phyloP scores from a whole-genome alignment of 2,329 filamentous ascomycete genomes.

The Colletotrichum lupini region DNA sequence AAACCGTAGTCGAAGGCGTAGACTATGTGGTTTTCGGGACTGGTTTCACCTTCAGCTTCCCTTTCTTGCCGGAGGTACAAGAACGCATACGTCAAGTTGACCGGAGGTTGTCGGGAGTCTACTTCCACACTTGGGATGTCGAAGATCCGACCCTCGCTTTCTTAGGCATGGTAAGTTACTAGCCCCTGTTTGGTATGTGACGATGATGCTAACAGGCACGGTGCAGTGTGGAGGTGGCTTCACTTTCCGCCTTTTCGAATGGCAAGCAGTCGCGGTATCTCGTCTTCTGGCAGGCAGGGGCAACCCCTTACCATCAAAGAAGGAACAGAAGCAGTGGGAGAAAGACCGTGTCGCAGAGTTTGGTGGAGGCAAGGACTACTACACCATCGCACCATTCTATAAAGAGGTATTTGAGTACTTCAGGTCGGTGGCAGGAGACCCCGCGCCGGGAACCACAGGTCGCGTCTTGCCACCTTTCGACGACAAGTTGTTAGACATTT shows the following conservation, averaged over 20 bases:
- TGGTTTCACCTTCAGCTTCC: slow-evolving; percentile 68
- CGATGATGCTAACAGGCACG: background rate
- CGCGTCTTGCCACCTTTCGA: slow-evolving; percentile 55
- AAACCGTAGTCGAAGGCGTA: slow-evolving; percentile 57
- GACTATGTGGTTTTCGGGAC: slow-evolving; percentile 70
- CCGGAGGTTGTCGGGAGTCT: slow-evolving; percentile 47
- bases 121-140: slow-evolving; percentile 49
- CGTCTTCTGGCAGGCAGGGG: slow-evolving; percentile 47
- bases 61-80: slow-evolving; percentile 61
- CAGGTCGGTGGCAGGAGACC: slow-evolving; percentile 53
- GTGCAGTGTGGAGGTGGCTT: slow-evolving; percentile 47
- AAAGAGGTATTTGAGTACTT: slow-evolving; percentile 52
- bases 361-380: slow-evolving; percentile 47
- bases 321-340: slow-evolving; percentile 48
- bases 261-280: slow-evolving; percentile 50
- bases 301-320: slow-evolving; percentile 38
- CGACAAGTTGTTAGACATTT: slow-evolving; percentile 48
- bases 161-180: slow-evolving; percentile 47
- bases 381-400: slow-evolving; percentile 48
- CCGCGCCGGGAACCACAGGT: slow-evolving; percentile 48
- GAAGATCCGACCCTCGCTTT: slow-evolving; percentile 48
- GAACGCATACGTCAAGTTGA: slow-evolving; percentile 52
- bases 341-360: slow-evolving; percentile 41
- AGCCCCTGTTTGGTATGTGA: too few species aligned
- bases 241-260: slow-evolving; percentile 51